Conservation (phyloP, 768 basidiomycete species). For the Tricholoma sp. region DNA sequence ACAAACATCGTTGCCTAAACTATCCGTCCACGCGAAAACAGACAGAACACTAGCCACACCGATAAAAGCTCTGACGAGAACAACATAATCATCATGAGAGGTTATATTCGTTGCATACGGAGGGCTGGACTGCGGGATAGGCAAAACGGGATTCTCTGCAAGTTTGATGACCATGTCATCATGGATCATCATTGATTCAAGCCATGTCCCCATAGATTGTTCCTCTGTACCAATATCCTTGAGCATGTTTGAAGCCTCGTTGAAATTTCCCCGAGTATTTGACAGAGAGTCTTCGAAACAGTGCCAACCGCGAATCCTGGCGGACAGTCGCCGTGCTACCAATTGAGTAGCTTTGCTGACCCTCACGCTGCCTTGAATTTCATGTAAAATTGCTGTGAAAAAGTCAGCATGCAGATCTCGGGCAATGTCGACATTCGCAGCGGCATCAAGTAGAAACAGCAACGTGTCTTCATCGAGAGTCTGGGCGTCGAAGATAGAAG, state of each 20-base stretch:
- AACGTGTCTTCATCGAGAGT: slow-evolving; percentile 52
- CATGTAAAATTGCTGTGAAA: slow-evolving; percentile 38
- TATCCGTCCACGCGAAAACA: slow-evolving; percentile 78
- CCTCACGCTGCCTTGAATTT: slow-evolving; percentile 32
- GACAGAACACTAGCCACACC: slow-evolving; percentile 65
- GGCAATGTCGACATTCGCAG: slow-evolving; percentile 61
- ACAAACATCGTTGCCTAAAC: slow-evolving; percentile 58
- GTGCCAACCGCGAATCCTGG: slow-evolving; percentile 54
- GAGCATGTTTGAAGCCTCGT: slow-evolving; percentile 42
- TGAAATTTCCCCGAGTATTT: slow-evolving; percentile 48
- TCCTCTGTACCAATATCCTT: slow-evolving; percentile 62
- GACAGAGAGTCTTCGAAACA: slow-evolving; percentile 56
- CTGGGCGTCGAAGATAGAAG: slow-evolving; percentile 47
- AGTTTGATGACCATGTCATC: slow-evolving; percentile 45
- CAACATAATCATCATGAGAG: slow-evolving; percentile 55
- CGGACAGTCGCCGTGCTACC: slow-evolving; percentile 42
- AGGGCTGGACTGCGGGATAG: slow-evolving; percentile 29
- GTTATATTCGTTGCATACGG: slow-evolving; percentile 23
- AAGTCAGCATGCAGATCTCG: slow-evolving; percentile 39
- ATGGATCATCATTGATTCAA: slow-evolving; percentile 63
- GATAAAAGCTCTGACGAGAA: slow-evolving; percentile 60
- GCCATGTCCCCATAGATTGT: slow-evolving; percentile 65
- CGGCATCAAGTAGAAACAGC: slow-evolving; percentile 55
- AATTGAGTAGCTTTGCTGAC: slow-evolving; percentile 35
- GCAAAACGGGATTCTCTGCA: slow-evolving; percentile 33